phyloP scores from a whole-genome alignment of 805 yeast genomes.

The Wickerhamomyces subpelliculosus region DNA sequence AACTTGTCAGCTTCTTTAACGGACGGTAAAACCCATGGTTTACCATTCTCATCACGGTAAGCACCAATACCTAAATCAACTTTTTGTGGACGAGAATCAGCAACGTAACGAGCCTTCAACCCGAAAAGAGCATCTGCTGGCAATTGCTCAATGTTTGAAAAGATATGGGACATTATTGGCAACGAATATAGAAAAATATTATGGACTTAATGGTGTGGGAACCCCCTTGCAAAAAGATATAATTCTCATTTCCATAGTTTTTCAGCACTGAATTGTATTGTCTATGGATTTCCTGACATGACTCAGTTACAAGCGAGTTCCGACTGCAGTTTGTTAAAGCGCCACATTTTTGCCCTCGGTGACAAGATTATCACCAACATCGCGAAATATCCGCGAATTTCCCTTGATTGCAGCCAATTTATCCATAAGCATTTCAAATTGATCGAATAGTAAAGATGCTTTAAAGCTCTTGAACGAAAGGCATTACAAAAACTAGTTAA shows the following conservation, averaged over 20 bases:
- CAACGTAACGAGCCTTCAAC: constrained; percentile 56
- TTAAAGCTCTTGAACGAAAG: too few relatives aligned
- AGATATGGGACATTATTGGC: constrained; percentile 24
- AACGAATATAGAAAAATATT: background rate
- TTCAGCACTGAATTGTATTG: too few relatives aligned
- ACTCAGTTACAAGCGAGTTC: background rate
- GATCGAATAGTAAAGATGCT: too few relatives aligned
- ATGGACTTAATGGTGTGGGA: too few relatives aligned
- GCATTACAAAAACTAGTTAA: too few relatives aligned
- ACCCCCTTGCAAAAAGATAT: background rate
- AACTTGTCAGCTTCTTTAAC: constrained; percentile 62
- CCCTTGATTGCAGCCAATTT: too few relatives aligned
- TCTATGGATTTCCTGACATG: background rate
- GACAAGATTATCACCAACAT: too few relatives aligned
- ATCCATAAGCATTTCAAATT: too few relatives aligned
- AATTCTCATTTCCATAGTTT: too few relatives aligned
- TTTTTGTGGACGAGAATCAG: constrained; percentile 55
- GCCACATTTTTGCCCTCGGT: too few relatives aligned
- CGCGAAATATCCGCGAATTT: too few relatives aligned
- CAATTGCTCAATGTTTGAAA: constrained; percentile 47
- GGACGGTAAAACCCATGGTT: constrained; percentile 67
- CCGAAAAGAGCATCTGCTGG: constrained; percentile 90
- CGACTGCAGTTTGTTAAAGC: background rate
- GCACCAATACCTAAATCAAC: constrained; percentile 88
- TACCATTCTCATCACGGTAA: constrained; percentile 60